Conservation (phyloP, 768 basidiomycete species). For the Serpula lacrymans region DNA sequence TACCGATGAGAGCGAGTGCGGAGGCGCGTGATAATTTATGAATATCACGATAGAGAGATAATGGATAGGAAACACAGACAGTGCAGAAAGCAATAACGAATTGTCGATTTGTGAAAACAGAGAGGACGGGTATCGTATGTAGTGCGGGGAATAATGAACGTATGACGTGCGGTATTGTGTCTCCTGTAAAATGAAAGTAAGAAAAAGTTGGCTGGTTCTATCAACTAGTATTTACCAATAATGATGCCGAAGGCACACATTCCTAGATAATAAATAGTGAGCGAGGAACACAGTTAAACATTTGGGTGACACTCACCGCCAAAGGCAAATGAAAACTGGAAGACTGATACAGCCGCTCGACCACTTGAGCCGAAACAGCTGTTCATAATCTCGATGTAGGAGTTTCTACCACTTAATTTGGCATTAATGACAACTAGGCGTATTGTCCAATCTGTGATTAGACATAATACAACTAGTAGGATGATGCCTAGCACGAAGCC, state of each 20-base stretch:
- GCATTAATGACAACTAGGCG: constrained; percentile 94
- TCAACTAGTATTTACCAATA: constrained; percentile 45
- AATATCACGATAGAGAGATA: constrained; percentile 95
- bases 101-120: constrained; percentile 77
- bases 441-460: constrained; percentile 96
- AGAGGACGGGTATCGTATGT: constrained; percentile 65
- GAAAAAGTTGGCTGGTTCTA: background rate
- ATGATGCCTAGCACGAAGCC: constrained; percentile 87
- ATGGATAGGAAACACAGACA: constrained; percentile 84
- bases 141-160: constrained; percentile 77
- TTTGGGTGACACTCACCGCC: constrained; percentile 58
- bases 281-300: background rate
- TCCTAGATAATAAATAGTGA: constrained; percentile 44
- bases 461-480: constrained; percentile 77
- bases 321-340: constrained; percentile 97
- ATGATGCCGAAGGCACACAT: constrained; percentile 99
- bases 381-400: constrained; percentile 94
- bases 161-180: constrained; percentile 94
- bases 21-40: constrained; percentile 95
- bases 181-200: constrained; percentile 47
- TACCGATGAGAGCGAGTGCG: constrained; percentile 85
- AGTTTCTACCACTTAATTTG: constrained; percentile 88
- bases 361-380: constrained; percentile 89
- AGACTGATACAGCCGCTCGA: constrained; percentile 92
- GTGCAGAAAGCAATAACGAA: constrained; percentile 90